phyloP scores from a whole-genome alignment of 2,329 filamentous ascomycete species.

The Ilyonectria robusta region DNA sequence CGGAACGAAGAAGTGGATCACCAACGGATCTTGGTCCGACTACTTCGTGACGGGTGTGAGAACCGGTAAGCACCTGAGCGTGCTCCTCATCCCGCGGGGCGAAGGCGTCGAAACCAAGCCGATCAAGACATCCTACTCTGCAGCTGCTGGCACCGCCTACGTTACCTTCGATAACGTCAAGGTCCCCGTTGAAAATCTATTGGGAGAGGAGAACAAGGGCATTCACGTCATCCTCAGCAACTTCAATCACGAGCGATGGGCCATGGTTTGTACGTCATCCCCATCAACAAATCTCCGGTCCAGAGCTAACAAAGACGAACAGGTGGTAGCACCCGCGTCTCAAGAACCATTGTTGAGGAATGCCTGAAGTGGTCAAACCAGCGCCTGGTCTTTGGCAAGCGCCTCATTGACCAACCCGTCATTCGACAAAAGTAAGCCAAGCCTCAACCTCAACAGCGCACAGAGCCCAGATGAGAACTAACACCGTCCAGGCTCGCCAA shows the following conservation, averaged over 20 bases:
- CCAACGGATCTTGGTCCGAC: slow-evolving; percentile 83
- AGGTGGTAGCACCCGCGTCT: slow-evolving; percentile 73
- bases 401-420: slow-evolving; percentile 85
- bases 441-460: neutral
- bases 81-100: slow-evolving; percentile 80
- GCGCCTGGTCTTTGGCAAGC: slow-evolving; percentile 86
- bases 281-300: neutral
- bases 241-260: slow-evolving; percentile 90
- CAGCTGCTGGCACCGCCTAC: slow-evolving; percentile 82
- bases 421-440: slow-evolving; percentile 80
- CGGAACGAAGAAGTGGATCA: slow-evolving; percentile 89
- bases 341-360: slow-evolving; percentile 82
- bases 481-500: slow-evolving; percentile 74
- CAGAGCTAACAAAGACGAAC: slow-evolving; percentile 29
- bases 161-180: slow-evolving; percentile 90
- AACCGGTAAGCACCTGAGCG: slow-evolving; percentile 84
- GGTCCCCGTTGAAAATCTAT: slow-evolving; percentile 82
- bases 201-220: slow-evolving; percentile 88
- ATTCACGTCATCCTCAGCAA: slow-evolving; percentile 88
- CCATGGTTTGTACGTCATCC: slow-evolving; percentile 73
- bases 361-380: slow-evolving; percentile 92
- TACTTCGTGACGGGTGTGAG: slow-evolving; percentile 88
- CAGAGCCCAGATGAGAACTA: slow-evolving; percentile 8
- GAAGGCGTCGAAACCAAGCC: slow-evolving; percentile 82
- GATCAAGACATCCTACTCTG: slow-evolving; percentile 87